phyloP scores from a whole-genome alignment of 2,329 filamentous ascomycete species.

The Hymenoscyphus repandus region DNA sequence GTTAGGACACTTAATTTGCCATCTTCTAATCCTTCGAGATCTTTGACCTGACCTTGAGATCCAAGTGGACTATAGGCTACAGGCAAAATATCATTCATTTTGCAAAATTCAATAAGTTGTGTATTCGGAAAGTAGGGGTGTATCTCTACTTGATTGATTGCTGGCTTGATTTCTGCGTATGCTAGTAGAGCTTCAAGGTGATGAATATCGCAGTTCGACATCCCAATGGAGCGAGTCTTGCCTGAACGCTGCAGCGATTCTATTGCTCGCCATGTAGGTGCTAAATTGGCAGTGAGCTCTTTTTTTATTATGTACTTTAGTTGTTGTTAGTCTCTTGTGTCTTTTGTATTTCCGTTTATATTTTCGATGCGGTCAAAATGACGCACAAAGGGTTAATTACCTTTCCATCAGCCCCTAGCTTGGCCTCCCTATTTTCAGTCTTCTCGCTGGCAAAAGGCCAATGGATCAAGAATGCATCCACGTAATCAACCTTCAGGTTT shows the following conservation, averaged over 20 bases:
- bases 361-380: neutral
- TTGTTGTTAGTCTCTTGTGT: neutral
- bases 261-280: constrained; percentile 67
- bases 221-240: constrained; percentile 53
- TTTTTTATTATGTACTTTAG: constrained; percentile 53
- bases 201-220: constrained; percentile 52
- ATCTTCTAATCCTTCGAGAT: constrained; percentile 30
- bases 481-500: constrained; percentile 69
- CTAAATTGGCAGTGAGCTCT: constrained; percentile 58
- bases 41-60: constrained; percentile 54
- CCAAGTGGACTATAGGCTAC: constrained; percentile 68
- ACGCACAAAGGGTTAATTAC: constrained; percentile 25
- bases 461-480: constrained; percentile 78
- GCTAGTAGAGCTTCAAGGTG: constrained; percentile 47
- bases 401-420: constrained; percentile 46
- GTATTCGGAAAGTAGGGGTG: constrained; percentile 69
- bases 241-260: constrained; percentile 57
- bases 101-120: constrained; percentile 64
- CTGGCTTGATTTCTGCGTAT: constrained; percentile 42
- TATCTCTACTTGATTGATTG: constrained; percentile 58
- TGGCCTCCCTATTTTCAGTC: constrained; percentile 58
- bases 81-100: constrained; percentile 62
- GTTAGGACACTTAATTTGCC: constrained; percentile 58
- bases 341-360: neutral
- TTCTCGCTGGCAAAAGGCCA: constrained; percentile 78